Percentiles rank a stretch among this genome's conserved stretches.
phyloP scores from a whole-genome alignment of 1,139 yeast species.

The Saccharomycopsis hybrid region DNA sequence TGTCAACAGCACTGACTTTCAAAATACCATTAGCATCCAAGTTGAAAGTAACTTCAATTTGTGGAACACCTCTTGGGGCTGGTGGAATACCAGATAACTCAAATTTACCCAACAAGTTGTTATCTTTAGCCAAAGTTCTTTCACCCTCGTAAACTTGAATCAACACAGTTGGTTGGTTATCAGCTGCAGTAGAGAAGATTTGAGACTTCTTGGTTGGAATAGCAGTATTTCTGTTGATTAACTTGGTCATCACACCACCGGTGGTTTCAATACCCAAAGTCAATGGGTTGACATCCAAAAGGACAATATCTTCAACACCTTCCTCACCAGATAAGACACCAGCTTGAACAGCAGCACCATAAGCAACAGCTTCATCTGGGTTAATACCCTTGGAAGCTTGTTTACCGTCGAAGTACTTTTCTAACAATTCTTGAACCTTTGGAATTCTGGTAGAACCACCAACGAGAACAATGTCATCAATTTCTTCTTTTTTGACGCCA shows the following conservation, averaged over 20 bases:
- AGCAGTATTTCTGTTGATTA: conserved; percentile 94
- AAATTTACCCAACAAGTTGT: conserved; percentile 91
- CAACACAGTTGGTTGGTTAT: conserved; percentile 94
- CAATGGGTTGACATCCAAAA: conserved; percentile 90
- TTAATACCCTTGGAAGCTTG: conserved; percentile 93
- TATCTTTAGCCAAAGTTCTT: conserved; percentile 92
- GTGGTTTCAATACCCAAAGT: conserved; percentile 95
- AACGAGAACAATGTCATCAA: conserved; percentile 88
- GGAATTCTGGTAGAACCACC: conserved; percentile 99
- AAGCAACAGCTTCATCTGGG: conserved; percentile 97
- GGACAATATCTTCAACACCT: conserved; percentile 74
- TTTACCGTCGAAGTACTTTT: conserved; percentile 84
- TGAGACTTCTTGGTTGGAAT: conserved; percentile 96
- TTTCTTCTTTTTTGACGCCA: conserved; percentile 71
- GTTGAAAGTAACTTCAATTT: conserved; percentile 92
- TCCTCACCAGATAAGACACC: conserved; percentile 89
- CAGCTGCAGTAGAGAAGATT: conserved; percentile 94
- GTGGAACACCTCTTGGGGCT: conserved; percentile 97
- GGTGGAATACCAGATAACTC: conserved; percentile 96
- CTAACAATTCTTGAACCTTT: conserved; percentile 87
- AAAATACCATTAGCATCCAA: conserved; percentile 93
- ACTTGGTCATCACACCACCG: conserved; percentile 97
- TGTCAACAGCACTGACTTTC: conserved; percentile 89
- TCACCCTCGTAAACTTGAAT: conserved; percentile 98
- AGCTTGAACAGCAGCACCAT: conserved; percentile 97